Evolutionary conservation across 2,329 filamentous ascomycete species (phyloP), one percentile per base, ranked within the genome.

Genomic region (Epichloe festucae): DNA sequence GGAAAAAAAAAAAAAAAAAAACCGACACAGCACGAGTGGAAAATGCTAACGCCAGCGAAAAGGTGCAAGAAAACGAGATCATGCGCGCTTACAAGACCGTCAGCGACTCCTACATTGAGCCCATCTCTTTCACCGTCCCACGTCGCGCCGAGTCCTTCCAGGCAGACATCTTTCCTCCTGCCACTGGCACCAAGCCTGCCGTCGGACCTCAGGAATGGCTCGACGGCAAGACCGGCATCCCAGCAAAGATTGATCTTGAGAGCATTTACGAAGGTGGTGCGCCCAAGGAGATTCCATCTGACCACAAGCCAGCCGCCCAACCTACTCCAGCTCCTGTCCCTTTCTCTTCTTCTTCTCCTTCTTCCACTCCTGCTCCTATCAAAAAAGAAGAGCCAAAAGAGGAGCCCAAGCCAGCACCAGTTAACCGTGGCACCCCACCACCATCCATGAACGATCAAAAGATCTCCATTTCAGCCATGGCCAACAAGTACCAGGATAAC

Each of bases 51-150:
- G 39, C 44, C 19, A 10, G 31, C 43, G 23, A 55, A 31, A 55
- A 85, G 82, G 78, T 94, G 47, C 90, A 96, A 69, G 93, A 97
- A 59, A 97, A 97, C 66, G 93, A 98, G 67, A 80, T 96, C 50
- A 90, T 95, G 77, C 84, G 90, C 59, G 90, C 86, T 43, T 98
- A 87, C 81, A 98, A 98, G 79, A 97, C 93, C 0, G 87, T 97
- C 67, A 94, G 90, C 69, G 93, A 98, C 66, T 69, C 74, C 46
- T 95, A 95, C 71, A 89, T 98, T 61, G 93, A 98, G 71, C 93
- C 93, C 41, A 87, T 98, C 63, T 95, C 93, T 2, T 98, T 98
- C 73, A 95, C 95, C 51, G 93, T 97, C 2, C 93, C 93, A 47
- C 83, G 93, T 56, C 82, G 93, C 56, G 88, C 93, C 51, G 89